phyloP scores from a whole-genome alignment of 2,329 filamentous ascomycete species.

The Microdochium bolleyi region DNA sequence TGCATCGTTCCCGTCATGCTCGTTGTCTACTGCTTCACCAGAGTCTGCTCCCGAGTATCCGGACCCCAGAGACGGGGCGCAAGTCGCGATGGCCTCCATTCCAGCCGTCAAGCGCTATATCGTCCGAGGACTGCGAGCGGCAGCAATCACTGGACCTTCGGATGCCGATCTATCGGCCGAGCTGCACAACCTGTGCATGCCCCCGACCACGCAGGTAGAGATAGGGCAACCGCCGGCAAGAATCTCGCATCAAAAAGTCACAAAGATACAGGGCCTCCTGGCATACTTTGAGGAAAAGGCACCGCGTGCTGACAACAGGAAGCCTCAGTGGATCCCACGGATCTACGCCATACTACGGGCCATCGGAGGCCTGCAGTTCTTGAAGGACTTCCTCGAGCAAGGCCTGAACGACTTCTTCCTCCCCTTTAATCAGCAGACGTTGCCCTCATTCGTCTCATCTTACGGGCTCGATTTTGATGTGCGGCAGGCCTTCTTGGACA shows the following conservation, averaged over 20 bases:
- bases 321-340: constrained; percentile 5
- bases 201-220: background rate
- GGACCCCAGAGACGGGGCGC: no score
- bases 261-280: constrained; percentile 5
- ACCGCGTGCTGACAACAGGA: constrained; percentile 1
- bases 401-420: constrained; percentile 8
- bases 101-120: background rate
- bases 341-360: constrained; percentile 9
- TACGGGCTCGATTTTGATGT: background rate
- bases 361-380: constrained; percentile 4
- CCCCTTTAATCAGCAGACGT: constrained; percentile 8
- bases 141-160: background rate
- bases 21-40: no score
- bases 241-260: constrained; percentile 6
- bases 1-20: no score
- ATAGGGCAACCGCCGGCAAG: background rate
- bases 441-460: constrained; percentile 5
- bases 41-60: no score
- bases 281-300: constrained; percentile 3
- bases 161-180: background rate
- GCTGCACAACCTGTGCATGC: background rate
- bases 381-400: constrained; percentile 7
- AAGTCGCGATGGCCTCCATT: background rate
- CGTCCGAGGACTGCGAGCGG: background rate
- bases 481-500: constrained; percentile 6